Percentiles rank a stretch among this genome's conserved stretches.
Conservation (phyloP, 1,139 yeast genomes). For the Insectozyma bohioensis region DNA sequence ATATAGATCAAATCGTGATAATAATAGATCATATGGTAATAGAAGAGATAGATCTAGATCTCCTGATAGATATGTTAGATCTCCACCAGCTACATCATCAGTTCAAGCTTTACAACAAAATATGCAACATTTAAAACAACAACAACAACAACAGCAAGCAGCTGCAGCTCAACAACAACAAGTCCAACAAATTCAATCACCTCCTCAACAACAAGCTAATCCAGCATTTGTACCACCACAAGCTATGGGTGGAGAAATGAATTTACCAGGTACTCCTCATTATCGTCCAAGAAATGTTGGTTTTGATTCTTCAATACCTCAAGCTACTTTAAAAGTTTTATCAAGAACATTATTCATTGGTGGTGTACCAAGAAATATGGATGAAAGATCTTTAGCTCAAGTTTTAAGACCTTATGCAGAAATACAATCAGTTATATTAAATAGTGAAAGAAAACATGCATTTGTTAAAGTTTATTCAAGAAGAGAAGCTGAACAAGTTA, state of each 20-base stretch:
- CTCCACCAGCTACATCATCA: slow-evolving; percentile 24
- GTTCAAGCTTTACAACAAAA: slow-evolving; percentile 14
- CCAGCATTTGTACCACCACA: slow-evolving; percentile 13
- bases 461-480: slow-evolving; percentile 97
- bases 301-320: slow-evolving; percentile 70
- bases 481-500: slow-evolving; percentile 82
- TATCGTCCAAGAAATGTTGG: slow-evolving; percentile 70
- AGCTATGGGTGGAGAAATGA: slow-evolving; percentile 50
- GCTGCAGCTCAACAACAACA: slow-evolving; percentile 10
- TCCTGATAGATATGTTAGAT: slow-evolving; percentile 39
- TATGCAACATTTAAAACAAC: slow-evolving; percentile 11
- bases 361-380: slow-evolving; percentile 85
- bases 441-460: slow-evolving; percentile 90
- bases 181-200: slow-evolving; percentile 8
- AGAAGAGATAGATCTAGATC: slow-evolving; percentile 61
- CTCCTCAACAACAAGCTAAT: slow-evolving; percentile 5
- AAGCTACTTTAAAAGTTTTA: slow-evolving; percentile 77
- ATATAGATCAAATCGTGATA: slow-evolving; percentile 19
- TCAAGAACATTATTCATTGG: slow-evolving; percentile 93
- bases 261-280: slow-evolving; percentile 69
- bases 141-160: slow-evolving; percentile 5
- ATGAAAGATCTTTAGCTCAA: slow-evolving; percentile 64
- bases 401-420: slow-evolving; percentile 87
- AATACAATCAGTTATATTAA: slow-evolving; percentile 86
- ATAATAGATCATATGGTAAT: slow-evolving; percentile 37